Conservation (phyloP, 306 rosid species). For the Rubus parviflorus region DNA sequence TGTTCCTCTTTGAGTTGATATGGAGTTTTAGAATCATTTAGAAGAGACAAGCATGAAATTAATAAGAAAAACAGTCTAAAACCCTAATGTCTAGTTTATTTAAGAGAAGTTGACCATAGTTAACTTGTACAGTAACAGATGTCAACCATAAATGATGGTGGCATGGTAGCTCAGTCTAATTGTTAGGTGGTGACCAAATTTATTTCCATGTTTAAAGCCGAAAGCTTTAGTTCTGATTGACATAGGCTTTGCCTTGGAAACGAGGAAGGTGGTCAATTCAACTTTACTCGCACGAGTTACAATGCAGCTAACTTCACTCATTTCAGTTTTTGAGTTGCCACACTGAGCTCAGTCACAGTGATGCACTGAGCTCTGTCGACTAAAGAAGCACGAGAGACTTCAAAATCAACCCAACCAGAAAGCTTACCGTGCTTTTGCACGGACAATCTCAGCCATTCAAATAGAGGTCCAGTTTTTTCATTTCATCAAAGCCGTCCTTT, state of each 20-base stretch:
- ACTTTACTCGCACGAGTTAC: neutral
- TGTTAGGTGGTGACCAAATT: neutral
- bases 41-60: too few species aligned
- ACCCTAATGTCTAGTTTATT: too few species aligned
- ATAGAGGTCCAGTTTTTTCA: too few species aligned
- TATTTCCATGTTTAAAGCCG: neutral
- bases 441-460: too few species aligned
- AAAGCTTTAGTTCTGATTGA: neutral
- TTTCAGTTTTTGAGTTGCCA: neutral
- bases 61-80: too few species aligned
- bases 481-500: too few species aligned
- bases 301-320: neutral
- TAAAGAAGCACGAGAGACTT: neutral
- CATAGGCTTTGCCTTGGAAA: neutral
- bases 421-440: too few species aligned
- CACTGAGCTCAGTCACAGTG: neutral
- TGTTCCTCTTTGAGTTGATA: neutral
- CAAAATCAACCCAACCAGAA: neutral
- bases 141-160: neutral
- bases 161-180: neutral
- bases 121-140: neutral
- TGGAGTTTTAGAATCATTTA: neutral
- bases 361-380: neutral
- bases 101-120: too few species aligned
- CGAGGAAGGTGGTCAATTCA: neutral